Conservation (phyloP, 768 basidiomycete species). For the Cystobasidiopsis lactophilus region DNA sequence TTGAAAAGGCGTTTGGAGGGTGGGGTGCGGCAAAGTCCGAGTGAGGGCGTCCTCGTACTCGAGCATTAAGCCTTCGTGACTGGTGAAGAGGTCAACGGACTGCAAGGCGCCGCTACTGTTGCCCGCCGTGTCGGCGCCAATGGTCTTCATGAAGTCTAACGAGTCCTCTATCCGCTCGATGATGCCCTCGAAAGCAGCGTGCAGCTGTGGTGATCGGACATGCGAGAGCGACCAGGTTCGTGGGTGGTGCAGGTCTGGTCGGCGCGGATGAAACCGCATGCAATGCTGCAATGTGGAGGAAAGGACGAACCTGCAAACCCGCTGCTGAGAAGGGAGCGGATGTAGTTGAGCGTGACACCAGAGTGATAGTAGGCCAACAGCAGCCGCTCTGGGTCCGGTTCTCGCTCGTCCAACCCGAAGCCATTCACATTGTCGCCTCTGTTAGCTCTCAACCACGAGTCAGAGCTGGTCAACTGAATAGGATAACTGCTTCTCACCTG, state of each 20-base stretch:
- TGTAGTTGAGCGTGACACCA: conserved; percentile 72
- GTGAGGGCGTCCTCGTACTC: conserved; percentile 84
- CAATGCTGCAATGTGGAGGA: conserved; percentile 31
- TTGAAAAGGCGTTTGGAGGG: no score
- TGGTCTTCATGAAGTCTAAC: conserved; percentile 74
- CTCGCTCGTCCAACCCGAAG: conserved; percentile 46
- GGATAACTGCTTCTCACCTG: conserved; percentile 34
- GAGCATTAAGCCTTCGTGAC: conserved; percentile 50
- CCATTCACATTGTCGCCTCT: conserved; percentile 97
- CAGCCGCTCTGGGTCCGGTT: conserved; percentile 72
- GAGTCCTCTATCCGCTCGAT: conserved; percentile 68
- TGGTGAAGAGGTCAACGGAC: conserved; percentile 84
- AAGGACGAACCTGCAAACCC: conserved; percentile 42
- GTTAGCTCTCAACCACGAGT: background rate
- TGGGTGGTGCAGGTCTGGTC: conserved; percentile 27
- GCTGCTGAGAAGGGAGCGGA: conserved; percentile 66
- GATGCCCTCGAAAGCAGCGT: conserved; percentile 57
- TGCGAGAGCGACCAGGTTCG: conserved; percentile 78
- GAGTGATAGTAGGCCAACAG: conserved; percentile 92
- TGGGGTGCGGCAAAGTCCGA: conserved; percentile 31
- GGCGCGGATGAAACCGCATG: conserved; percentile 4
- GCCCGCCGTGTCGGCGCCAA: conserved; percentile 40
- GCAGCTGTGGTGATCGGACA: conserved; percentile 57
- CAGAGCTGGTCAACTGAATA: background rate
- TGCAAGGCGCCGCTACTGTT: conserved; percentile 53